Evolutionary conservation across 345 rosid genomes (phyloP).

Genomic region (Kandelia obovata): DNA sequence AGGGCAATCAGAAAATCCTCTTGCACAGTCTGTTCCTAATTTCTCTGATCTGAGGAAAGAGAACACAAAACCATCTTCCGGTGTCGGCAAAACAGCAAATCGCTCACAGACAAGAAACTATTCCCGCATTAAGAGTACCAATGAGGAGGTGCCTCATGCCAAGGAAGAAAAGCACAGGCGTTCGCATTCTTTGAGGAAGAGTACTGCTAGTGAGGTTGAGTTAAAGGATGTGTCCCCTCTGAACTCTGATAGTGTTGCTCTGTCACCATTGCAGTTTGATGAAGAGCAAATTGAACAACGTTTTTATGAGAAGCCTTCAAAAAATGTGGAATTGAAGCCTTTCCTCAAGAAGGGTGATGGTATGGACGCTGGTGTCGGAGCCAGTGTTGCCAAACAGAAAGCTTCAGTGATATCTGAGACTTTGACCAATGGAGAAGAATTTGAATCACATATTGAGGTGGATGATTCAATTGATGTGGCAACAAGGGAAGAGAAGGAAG

Average conservation of each 20-base stretch:
- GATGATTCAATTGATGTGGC: constrained; percentile 47
- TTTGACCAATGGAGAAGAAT: constrained; percentile 40
- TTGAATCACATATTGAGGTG: constrained; percentile 42
- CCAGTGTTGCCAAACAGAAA: constrained; percentile 44
- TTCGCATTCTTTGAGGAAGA: constrained; percentile 53
- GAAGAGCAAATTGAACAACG: constrained; percentile 51
- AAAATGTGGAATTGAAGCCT: constrained; percentile 38
- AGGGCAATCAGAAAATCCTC: constrained; percentile 63
- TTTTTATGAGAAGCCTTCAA: constrained; percentile 30
- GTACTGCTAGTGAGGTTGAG: constrained; percentile 56
- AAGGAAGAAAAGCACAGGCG: constrained; percentile 67
- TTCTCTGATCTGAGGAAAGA: constrained; percentile 89
- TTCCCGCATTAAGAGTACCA: constrained; percentile 57
- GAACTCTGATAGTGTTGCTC: constrained; percentile 43
- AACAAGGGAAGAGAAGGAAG: constrained; percentile 55
- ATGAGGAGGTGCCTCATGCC: constrained; percentile 49
- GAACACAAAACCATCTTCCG: constrained; percentile 66
- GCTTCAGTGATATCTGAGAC: constrained; percentile 49
- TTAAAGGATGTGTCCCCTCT: constrained; percentile 45
- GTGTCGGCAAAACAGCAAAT: constrained; percentile 45
- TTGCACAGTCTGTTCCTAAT: constrained; percentile 81
- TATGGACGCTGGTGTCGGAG: constrained; percentile 50
- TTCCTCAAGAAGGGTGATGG: constrained; percentile 50
- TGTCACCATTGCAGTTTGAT: constrained; percentile 54
- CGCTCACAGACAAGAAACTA: constrained; percentile 61